These are phyloP conservation scores for Aspergillus fijiensis DNA, from an alignment of 2,329 filamentous ascomycete species.

Conservation along the genomic window DNA sequence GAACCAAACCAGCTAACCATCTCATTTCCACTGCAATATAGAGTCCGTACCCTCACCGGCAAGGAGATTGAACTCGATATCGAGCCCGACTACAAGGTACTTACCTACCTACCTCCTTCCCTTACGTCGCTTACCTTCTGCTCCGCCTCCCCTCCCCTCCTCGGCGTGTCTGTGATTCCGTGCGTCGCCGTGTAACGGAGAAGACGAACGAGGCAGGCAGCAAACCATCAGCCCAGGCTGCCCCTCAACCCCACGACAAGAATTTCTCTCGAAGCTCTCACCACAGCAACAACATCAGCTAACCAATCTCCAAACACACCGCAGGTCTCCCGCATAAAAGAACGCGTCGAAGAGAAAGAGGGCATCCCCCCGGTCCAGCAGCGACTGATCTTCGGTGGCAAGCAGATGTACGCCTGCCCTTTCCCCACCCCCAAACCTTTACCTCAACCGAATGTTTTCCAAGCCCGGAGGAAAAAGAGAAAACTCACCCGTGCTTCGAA, in stretches of 20 bases:
- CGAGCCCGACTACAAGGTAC: constrained; percentile 86
- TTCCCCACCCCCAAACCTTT: too few relatives aligned
- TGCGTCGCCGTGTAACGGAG: too few relatives aligned
- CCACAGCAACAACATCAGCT: not conserved
- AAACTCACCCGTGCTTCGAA: not conserved
- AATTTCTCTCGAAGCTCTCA: not conserved
- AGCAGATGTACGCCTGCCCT: constrained; percentile 73
- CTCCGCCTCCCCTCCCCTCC: too few relatives aligned
- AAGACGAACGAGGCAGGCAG: too few relatives aligned
- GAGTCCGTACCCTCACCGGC: constrained; percentile 94
- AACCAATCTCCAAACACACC: not conserved
- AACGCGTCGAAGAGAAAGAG: constrained; percentile 98
- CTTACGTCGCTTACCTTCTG: too few relatives aligned
- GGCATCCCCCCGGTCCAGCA: constrained; percentile 97
- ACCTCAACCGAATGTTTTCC: too few relatives aligned
- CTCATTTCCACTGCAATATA: constrained; percentile 40
- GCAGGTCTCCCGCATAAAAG: constrained; percentile 93
- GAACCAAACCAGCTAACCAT: constrained; percentile 14
- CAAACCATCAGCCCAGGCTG: too few relatives aligned
- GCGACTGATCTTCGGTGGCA: constrained; percentile 91
- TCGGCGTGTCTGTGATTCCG: too few relatives aligned
- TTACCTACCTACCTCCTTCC: not conserved
- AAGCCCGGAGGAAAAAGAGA: constrained; percentile 22
- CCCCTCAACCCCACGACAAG: too few relatives aligned
- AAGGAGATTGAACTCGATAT: constrained; percentile 99